A percentile compares a stretch with the other conserved stretches of the same genome.
Evolutionary conservation across 495 filamentous ascomycete genomes (phyloP).

Genomic region (Aspergillus heteromorphus): DNA sequence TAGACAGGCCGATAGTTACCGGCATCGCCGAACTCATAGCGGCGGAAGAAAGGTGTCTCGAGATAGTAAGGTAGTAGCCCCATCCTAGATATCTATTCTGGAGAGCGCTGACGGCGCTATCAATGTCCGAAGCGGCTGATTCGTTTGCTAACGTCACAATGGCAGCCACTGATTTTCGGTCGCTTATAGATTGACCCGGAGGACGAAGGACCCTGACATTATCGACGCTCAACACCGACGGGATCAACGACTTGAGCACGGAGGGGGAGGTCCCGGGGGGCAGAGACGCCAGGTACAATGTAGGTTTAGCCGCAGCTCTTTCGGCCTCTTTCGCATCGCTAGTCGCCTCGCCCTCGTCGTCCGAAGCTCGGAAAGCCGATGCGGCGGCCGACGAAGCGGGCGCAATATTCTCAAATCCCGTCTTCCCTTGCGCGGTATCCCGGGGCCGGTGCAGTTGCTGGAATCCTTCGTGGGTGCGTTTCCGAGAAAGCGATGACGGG

Average conservation of each 20-base stretch:
- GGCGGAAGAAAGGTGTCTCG: conserved; percentile 79
- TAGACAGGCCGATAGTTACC: conserved; percentile 43
- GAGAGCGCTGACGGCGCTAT: conserved; percentile 67
- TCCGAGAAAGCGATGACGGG: conserved; percentile 43
- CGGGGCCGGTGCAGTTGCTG: conserved; percentile 30
- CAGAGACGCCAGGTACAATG: conserved; percentile 63
- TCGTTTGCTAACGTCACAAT: conserved; percentile 84
- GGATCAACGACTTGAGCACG: conserved; percentile 68
- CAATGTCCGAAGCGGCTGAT: conserved; percentile 79
- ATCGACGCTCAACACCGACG: conserved; percentile 64
- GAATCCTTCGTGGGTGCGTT: conserved; percentile 48
- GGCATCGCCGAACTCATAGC: conserved; percentile 56
- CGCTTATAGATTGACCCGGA: conserved; percentile 49
- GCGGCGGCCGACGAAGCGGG: conserved; percentile 31
- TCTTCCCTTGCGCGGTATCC: conserved; percentile 37
- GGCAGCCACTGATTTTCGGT: conserved; percentile 73
- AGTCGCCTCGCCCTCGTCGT: conserved; percentile 47
- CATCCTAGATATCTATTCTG: conserved; percentile 85
- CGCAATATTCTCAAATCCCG: conserved; percentile 53
- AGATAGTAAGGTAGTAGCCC: conserved; percentile 77
- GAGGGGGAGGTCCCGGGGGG: conserved; percentile 64
- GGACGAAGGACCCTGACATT: conserved; percentile 68
- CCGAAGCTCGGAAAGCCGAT: conserved; percentile 44
- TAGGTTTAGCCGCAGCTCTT: conserved; percentile 77
- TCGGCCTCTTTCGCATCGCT: conserved; percentile 54